phyloP scores from a whole-genome alignment of 345 rosid species.

The Hypericum perforatum region DNA sequence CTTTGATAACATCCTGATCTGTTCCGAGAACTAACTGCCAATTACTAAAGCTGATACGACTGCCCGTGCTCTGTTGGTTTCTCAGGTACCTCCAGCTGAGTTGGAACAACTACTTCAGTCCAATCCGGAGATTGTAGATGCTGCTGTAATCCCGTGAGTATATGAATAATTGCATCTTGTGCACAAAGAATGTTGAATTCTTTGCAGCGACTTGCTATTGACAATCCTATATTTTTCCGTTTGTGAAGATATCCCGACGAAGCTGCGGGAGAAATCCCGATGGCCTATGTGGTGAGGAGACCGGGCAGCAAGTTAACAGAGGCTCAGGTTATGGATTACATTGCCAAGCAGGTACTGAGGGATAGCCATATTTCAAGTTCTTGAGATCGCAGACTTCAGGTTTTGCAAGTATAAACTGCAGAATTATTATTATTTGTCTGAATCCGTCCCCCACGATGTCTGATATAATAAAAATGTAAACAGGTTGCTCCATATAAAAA shows the following conservation, averaged over 20 bases:
- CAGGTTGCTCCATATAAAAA: conserved; percentile 94
- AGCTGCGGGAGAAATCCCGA: conserved; percentile 91
- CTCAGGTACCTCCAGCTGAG: conserved; percentile 92
- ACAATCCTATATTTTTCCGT: neutral
- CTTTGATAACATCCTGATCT: neutral
- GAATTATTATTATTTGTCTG: too few species aligned
- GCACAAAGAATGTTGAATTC: too few species aligned
- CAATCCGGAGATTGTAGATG: conserved; percentile 67
- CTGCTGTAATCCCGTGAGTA: conserved; percentile 90
- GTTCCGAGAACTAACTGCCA: too few species aligned
- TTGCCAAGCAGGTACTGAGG: conserved; percentile 54
- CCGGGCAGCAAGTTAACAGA: conserved; percentile 49
- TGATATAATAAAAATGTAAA: too few species aligned
- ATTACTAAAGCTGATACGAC: neutral
- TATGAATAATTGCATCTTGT: neutral
- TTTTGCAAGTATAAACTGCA: too few species aligned
- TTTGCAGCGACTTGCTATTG: neutral
- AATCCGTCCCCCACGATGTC: too few species aligned
- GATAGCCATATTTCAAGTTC: neutral
- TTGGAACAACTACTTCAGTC: conserved; percentile 77
- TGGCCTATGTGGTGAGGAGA: conserved; percentile 91
- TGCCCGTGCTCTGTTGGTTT: conserved; percentile 2
- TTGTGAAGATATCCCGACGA: conserved; percentile 75
- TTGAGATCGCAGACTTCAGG: too few species aligned
- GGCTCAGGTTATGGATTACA: conserved; percentile 55